Percentiles rank a stretch among this genome's conserved stretches.
Evolutionary conservation across 306 rosid species (phyloP).

Genomic region (Cucurbita pepo): DNA sequence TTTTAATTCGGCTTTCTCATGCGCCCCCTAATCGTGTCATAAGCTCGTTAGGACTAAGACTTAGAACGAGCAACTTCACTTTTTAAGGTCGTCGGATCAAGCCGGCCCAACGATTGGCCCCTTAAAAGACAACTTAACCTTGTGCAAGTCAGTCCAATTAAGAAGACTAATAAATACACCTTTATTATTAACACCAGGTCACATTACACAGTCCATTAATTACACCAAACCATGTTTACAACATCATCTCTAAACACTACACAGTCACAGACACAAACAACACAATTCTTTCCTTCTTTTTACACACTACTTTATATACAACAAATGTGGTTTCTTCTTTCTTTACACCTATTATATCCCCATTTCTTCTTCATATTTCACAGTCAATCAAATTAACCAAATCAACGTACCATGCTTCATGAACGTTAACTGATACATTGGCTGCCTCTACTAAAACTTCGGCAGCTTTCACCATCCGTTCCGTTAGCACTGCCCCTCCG

Average conservation of each 20-base stretch:
- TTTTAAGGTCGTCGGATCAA: too few species aligned
- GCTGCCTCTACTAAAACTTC: constrained; percentile 64
- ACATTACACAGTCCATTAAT: background rate
- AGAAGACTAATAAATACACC: background rate
- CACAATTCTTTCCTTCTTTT: background rate
- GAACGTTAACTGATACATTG: constrained; percentile 55
- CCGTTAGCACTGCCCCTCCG: constrained; percentile 44
- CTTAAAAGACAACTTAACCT: too few species aligned
- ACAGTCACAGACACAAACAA: background rate
- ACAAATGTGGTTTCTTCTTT: background rate
- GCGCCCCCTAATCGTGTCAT: too few species aligned
- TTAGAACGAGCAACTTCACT: too few species aligned
- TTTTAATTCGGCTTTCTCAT: too few species aligned
- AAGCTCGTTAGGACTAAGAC: too few species aligned
- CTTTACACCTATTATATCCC: background rate
- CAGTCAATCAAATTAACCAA: constrained; percentile 15
- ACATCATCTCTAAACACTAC: background rate
- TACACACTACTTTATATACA: background rate
- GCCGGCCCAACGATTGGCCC: too few species aligned
- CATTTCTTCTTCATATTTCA: background rate
- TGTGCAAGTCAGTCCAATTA: background rate
- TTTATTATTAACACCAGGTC: background rate
- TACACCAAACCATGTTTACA: background rate
- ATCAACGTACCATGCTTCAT: constrained; percentile 65
- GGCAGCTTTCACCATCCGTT: constrained; percentile 53